Evolutionary conservation across 768 basidiomycete species (phyloP).

Genomic region (Xanthoconium purpureum): DNA sequence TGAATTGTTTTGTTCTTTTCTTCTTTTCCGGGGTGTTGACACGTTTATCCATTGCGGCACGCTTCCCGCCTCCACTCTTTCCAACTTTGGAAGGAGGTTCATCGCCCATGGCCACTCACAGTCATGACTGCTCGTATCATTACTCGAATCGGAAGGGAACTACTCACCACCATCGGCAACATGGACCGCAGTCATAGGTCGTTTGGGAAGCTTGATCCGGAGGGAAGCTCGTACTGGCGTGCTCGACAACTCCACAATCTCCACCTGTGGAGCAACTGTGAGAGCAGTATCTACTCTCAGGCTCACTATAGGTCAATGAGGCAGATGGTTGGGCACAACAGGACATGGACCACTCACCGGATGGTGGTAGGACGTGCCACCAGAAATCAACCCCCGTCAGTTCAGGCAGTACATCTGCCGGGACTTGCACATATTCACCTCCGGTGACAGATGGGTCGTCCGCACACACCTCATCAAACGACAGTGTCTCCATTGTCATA

Average conservation of each 20-base stretch:
- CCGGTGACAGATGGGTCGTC: not conserved
- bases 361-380: not conserved
- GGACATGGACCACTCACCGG: not conserved
- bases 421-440: not conserved
- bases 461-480: not conserved
- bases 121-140: too few species aligned
- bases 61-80: not conserved
- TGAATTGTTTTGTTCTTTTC: not conserved
- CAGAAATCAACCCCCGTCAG: not conserved
- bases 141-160: too few species aligned
- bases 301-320: not conserved
- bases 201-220: not conserved
- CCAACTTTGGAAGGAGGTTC: not conserved
- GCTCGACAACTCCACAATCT: not conserved
- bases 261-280: not conserved
- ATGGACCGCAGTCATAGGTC: not conserved
- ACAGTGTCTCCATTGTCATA: not conserved
- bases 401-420: not conserved
- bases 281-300: not conserved
- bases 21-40: not conserved
- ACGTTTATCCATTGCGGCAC: not conserved
- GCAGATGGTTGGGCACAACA: not conserved
- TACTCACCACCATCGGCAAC: not conserved
- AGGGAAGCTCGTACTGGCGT: not conserved
- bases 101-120: too few species aligned